Conservation (phyloP, 2,329 filamentous ascomycete species). For the Aspergillus spinulosporus region DNA sequence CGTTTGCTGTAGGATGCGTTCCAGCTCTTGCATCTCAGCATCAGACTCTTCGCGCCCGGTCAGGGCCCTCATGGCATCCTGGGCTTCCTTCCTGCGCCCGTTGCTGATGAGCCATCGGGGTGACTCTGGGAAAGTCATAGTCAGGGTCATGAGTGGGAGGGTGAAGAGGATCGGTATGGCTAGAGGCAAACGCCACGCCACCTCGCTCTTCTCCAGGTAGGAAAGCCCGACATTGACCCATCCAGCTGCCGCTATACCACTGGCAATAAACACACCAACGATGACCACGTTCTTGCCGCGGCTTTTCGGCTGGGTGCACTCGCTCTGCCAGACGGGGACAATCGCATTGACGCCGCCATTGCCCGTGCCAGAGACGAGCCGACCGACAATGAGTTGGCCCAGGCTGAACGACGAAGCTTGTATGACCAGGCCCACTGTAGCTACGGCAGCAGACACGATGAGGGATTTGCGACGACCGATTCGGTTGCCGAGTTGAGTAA, state of each 20-base stretch:
- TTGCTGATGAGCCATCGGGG: constrained; percentile 35
- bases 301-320: not conserved
- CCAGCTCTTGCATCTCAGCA: constrained; percentile 51
- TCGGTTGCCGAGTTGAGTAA: constrained; percentile 1
- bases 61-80: constrained; percentile 16
- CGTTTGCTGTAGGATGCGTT: constrained; percentile 39
- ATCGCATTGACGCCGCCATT: not conserved
- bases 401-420: not conserved
- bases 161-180: constrained; percentile 3
- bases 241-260: not conserved
- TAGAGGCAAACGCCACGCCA: not conserved
- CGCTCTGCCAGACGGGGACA: constrained; percentile 1
- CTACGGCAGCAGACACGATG: not conserved
- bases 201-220: not conserved
- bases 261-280: constrained; percentile 3
- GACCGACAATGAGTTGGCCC: constrained; percentile 2
- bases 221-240: constrained; percentile 4
- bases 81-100: constrained; percentile 26
- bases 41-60: constrained; percentile 25
- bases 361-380: not conserved
- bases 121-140: constrained; percentile 36
- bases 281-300: constrained; percentile 3
- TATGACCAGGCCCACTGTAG: not conserved
- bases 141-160: constrained; percentile 22
- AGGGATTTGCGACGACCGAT: not conserved